A percentile compares a stretch with the other conserved stretches of the same genome.
These are phyloP conservation scores for Leccinum uliginosum DNA, from an alignment of 768 basidiomycete genomes.

Conservation along the genomic window DNA sequence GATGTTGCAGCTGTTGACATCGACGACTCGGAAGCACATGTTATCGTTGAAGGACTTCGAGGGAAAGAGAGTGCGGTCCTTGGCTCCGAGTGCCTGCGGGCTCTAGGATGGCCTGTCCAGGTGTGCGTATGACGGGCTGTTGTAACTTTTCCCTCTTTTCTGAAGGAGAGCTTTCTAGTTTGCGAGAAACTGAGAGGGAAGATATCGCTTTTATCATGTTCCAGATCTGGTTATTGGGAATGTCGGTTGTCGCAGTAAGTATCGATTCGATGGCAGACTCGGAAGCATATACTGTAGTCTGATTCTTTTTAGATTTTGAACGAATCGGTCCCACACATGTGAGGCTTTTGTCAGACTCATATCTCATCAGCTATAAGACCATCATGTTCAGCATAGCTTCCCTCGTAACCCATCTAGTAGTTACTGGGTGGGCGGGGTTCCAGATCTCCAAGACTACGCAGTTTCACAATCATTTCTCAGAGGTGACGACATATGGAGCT, in stretches of 20 bases:
- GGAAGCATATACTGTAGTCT: background rate
- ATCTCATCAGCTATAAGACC: background rate
- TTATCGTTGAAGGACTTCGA: constrained; percentile 34
- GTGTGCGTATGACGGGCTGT: constrained; percentile 43
- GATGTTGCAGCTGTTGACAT: constrained; percentile 25
- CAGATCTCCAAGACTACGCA: constrained; percentile 57
- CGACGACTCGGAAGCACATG: constrained; percentile 16
- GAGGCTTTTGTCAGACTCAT: constrained; percentile 1
- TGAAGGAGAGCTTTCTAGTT: constrained; percentile 33
- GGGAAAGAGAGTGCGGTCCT: constrained; percentile 36
- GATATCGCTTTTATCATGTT: constrained; percentile 75
- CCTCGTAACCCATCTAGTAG: constrained; percentile 66
- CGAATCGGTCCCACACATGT: constrained; percentile 78
- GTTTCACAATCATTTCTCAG: constrained; percentile 54
- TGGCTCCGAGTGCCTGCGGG: constrained; percentile 47
- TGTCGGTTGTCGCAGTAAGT: constrained; percentile 62
- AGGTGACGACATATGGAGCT: constrained; percentile 58
- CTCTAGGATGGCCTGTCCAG: constrained; percentile 67
- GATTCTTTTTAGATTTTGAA: constrained; percentile 39
- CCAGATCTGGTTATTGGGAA: constrained; percentile 76
- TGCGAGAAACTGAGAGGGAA: constrained; percentile 70
- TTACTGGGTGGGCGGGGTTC: constrained; percentile 68
- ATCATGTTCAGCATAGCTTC: constrained; percentile 46
- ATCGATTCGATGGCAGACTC: constrained; percentile 20
- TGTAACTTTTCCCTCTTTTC: background rate